Conservation (phyloP, 306 rosid species). For the Cucumis melo region DNA sequence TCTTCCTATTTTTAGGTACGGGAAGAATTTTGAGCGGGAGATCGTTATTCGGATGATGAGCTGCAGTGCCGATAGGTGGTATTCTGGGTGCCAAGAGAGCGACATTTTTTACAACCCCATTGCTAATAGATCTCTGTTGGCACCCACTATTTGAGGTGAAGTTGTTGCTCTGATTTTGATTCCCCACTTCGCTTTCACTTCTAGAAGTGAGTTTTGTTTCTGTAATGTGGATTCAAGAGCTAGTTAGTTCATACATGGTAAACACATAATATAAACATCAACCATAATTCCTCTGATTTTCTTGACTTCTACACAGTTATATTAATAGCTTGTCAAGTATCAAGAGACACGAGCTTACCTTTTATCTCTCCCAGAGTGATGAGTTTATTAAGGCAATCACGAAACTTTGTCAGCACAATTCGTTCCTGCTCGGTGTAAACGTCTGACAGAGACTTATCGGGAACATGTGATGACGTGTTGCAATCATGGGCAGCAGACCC, state of each 20-base stretch:
- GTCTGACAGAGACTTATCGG: constrained; percentile 61
- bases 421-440: constrained; percentile 70
- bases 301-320: not conserved
- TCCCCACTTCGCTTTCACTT: constrained; percentile 30
- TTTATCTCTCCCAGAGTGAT: constrained; percentile 76
- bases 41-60: not conserved
- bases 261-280: not conserved
- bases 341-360: constrained; percentile 41
- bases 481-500: constrained; percentile 34
- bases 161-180: not conserved
- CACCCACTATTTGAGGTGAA: not conserved
- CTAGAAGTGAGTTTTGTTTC: constrained; percentile 54
- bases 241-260: constrained; percentile 8
- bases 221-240: constrained; percentile 26
- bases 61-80: not conserved
- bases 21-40: not conserved
- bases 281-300: not conserved
- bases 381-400: constrained; percentile 74
- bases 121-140: not conserved
- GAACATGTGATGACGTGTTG: constrained; percentile 47
- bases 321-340: not conserved
- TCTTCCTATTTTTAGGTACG: not conserved
- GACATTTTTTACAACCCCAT: not conserved
- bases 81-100: not conserved
- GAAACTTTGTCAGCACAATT: constrained; percentile 55